These are phyloP conservation scores for Perkinsus olseni DNA, from an alignment of 169 alveolate genomes.

Conservation along the genomic window DNA sequence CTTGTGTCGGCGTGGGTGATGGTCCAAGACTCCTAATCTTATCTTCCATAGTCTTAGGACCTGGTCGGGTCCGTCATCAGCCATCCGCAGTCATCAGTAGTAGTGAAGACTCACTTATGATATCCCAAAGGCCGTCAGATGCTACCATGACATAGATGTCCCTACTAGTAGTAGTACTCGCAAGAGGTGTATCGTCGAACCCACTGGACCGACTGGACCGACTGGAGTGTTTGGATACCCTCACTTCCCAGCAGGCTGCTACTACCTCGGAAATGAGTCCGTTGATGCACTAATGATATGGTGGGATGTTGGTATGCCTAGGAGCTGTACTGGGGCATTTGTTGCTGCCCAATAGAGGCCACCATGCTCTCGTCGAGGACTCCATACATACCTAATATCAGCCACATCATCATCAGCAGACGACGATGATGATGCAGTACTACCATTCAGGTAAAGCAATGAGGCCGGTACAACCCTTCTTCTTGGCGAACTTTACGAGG, in stretches of 20 bases:
- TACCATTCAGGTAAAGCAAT: not conserved
- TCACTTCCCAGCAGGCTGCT: not conserved
- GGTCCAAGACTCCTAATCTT: not conserved
- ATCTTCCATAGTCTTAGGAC: not conserved
- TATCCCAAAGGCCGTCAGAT: not conserved
- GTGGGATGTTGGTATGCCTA: not conserved
- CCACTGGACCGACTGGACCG: not conserved
- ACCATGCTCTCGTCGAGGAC: not conserved
- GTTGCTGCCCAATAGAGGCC: not conserved
- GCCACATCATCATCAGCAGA: not conserved
- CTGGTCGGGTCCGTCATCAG: too few species aligned
- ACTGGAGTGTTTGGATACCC: not conserved
- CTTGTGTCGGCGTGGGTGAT: not conserved
- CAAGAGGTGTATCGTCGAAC: not conserved
- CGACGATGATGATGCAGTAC: not conserved
- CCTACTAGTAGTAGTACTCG: too few species aligned
- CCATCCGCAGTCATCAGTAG: too few species aligned
- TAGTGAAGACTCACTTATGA: not conserved
- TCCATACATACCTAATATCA: not conserved
- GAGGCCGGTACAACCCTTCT: not conserved
- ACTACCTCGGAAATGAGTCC: too few species aligned
- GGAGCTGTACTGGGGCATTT: not conserved
- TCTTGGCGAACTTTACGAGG: not conserved
- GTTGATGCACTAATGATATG: too few species aligned
- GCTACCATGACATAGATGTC: not conserved